phyloP scores from a whole-genome alignment of 441 rosid species.

The California macrophylla region DNA sequence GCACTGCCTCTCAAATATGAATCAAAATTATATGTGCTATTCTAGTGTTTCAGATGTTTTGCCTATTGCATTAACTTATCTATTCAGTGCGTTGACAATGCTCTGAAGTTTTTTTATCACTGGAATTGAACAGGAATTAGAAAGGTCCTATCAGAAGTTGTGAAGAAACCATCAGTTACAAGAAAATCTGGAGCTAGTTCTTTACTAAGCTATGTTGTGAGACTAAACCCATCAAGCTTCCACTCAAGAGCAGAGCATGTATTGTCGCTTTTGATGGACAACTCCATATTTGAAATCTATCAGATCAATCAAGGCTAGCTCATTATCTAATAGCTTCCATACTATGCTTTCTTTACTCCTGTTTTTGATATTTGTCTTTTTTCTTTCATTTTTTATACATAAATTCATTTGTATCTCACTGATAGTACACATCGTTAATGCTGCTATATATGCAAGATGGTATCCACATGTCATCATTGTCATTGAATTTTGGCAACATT shows the following conservation, averaged over 20 bases:
- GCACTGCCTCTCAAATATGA: neutral
- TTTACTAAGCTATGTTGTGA: slow-evolving; percentile 58
- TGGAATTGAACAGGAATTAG: slow-evolving; percentile 43
- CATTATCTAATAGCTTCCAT: slow-evolving; percentile 16
- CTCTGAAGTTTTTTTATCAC: neutral
- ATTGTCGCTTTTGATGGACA: slow-evolving; percentile 41
- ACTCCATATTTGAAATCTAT: slow-evolving; percentile 39
- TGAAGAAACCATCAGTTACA: slow-evolving; percentile 35
- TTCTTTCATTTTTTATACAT: neutral
- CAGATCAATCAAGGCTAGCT: slow-evolving; percentile 50
- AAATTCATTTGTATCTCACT: neutral
- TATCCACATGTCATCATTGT: neutral
- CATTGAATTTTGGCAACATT: neutral
- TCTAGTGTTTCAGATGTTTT: neutral
- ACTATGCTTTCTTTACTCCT: neutral
- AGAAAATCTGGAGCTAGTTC: slow-evolving; percentile 58
- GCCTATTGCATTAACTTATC: neutral
- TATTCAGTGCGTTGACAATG: slow-evolving; percentile 4
- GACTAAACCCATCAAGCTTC: slow-evolving; percentile 46
- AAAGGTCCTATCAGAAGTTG: slow-evolving; percentile 59
- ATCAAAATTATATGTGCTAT: neutral
- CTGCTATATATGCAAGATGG: neutral
- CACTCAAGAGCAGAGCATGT: slow-evolving; percentile 65
- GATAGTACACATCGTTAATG: neutral
- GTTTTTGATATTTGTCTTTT: neutral